Conservation (phyloP, 139 green algal species). For the Asterochloris erici region DNA sequence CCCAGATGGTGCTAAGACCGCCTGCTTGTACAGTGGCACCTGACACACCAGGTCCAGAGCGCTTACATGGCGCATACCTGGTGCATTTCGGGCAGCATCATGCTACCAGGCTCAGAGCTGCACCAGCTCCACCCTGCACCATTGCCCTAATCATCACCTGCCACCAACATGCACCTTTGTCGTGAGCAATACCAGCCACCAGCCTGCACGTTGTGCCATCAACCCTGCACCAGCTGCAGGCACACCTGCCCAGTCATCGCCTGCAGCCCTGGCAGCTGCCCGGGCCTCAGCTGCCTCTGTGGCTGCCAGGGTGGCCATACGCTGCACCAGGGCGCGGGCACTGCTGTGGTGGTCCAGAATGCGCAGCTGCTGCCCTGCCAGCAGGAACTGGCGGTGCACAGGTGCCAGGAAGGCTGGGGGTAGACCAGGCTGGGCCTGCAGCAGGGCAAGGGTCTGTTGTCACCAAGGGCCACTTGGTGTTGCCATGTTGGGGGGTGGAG, state of each 20-base stretch:
- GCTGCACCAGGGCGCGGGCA: not conserved
- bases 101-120: not conserved
- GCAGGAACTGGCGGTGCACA: not conserved
- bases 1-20: not conserved
- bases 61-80: not conserved
- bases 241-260: not conserved
- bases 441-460: not conserved
- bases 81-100: not conserved
- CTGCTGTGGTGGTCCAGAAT: not conserved
- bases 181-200: not conserved
- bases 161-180: not conserved
- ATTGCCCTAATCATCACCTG: too few relatives aligned
- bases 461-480: not conserved
- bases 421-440: not conserved
- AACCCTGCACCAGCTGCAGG: not conserved
- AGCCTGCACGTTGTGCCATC: not conserved
- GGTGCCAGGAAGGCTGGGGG: constrained; percentile 7
- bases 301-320: not conserved
- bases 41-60: not conserved
- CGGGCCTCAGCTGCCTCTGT: not conserved
- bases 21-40: not conserved
- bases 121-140: not conserved
- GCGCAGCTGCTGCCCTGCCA: constrained; percentile 15
- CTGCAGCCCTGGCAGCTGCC: not conserved
- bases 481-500: not conserved